Base-by-base conservation (phyloP, 106 monocot species). In the Vanilla planifolia region DNA sequence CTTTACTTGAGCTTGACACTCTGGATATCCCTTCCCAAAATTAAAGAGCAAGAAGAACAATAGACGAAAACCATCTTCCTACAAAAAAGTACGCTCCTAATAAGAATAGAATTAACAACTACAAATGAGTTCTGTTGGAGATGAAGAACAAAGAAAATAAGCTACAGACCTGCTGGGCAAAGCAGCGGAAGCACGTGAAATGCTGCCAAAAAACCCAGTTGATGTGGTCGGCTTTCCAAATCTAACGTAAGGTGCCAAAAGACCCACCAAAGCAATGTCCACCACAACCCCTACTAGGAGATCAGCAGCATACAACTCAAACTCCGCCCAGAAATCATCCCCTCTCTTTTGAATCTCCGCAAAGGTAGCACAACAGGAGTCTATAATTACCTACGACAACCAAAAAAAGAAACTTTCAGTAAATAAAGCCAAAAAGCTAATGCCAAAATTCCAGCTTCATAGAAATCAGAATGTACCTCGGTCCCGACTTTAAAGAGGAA, bases 261-360 rank as follows among this genome's bases (percentile, higher is more conserved):
- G 60, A 32, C 83, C 80, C 33, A 92, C 92, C 59, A 92, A 65
- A 51, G 87, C 86, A 65, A 92, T 67, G 41, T 92, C 78, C 10
- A 92, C 87, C 46, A 80, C 92, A 15, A 80, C 39, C 16, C 92
- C 92, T 1, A 92, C 92, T 55, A 92, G 65, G 66, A 86, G 77
- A 59, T 92, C 92, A 1, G 92, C 92, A 4, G 78, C 75, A 51
- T 92, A 92, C 68, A 92, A 64, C 63, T 92, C 92, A 64, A 92
- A 92, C 36, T 92, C 92, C 2, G 79, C 69, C 92, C 92, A 92
- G 64, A 92, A 92, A 73, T 87, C 86, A 29, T 87, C 74, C 13
- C 92, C 92, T 65, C 92, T 87, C 77, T 84, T 92, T 55, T 87
- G 86, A 65, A 92, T 65, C 67, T 92, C 92, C 1, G 86, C 92